Evolutionary conservation across 1,284 basidiomycete species (phyloP).

Genomic region (Rhodotorula sp.): DNA sequence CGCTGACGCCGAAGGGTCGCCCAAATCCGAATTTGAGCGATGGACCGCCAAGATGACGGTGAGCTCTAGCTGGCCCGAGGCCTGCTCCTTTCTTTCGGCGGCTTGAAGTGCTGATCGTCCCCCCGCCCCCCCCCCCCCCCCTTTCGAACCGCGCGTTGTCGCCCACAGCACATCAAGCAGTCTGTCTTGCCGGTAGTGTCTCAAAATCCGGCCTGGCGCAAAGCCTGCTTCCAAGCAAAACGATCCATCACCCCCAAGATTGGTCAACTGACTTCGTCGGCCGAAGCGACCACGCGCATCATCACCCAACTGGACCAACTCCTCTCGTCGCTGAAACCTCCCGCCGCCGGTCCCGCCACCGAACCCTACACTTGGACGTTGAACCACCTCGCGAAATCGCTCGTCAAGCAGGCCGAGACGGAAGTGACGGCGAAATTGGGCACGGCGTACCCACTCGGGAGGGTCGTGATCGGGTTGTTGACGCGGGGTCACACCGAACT

Average conservation of each 20-base stretch:
- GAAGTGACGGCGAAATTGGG: conserved; percentile 87
- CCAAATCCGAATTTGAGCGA: conserved; percentile 60
- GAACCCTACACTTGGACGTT: conserved; percentile 71
- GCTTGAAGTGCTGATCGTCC: no score
- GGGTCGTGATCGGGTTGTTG: conserved; percentile 66
- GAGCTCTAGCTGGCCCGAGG: not conserved
- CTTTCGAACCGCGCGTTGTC: not conserved
- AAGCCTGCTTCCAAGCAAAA: conserved; percentile 60
- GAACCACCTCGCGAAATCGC: conserved; percentile 80
- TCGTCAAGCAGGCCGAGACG: conserved; percentile 89
- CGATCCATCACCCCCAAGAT: conserved; percentile 85
- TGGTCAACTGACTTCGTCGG: conserved; percentile 84
- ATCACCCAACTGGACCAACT: conserved; percentile 63
- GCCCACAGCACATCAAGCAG: conserved; percentile 63
- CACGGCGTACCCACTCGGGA: conserved; percentile 77
- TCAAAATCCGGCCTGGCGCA: conserved; percentile 56
- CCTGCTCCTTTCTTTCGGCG: not conserved
- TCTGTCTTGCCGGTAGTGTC: conserved; percentile 74
- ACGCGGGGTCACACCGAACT: conserved; percentile 59
- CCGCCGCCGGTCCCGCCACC: conserved; percentile 39
- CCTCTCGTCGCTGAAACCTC: conserved; percentile 48
- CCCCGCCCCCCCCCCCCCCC: no score
- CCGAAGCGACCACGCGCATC: conserved; percentile 64
- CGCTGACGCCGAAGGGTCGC: conserved; percentile 16
- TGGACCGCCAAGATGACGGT: conserved; percentile 65